Evolutionary conservation across 2,329 filamentous ascomycete species (phyloP).

Genomic region (Venturia oleaginea): DNA sequence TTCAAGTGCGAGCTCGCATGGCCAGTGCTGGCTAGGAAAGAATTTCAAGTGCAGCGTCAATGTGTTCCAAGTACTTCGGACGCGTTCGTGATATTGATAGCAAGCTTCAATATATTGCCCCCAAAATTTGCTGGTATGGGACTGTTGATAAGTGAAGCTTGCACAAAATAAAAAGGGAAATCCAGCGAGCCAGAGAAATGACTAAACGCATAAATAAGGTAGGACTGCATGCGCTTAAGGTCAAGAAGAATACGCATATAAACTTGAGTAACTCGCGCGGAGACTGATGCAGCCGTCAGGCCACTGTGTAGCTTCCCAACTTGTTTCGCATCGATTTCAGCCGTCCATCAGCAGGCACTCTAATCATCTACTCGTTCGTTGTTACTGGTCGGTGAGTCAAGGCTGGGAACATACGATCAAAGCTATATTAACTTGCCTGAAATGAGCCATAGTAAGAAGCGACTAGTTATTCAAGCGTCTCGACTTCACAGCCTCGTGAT

Average conservation of each 20-base stretch:
- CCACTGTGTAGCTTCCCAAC: conserved; percentile 36
- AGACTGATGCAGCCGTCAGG: conserved; percentile 33
- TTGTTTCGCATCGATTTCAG: conserved; percentile 43
- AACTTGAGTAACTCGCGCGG: conserved; percentile 34
- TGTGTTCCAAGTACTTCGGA: conserved; percentile 33
- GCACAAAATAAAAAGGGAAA: conserved; percentile 43
- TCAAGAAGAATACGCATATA: conserved; percentile 40
- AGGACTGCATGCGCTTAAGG: conserved; percentile 34
- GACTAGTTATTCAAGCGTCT: conserved; percentile 38
- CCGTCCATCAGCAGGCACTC: conserved; percentile 37
- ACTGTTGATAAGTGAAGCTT: conserved; percentile 35
- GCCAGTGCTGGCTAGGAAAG: conserved; percentile 39
- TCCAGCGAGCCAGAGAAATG: conserved; percentile 40
- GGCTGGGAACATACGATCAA: too few relatives aligned
- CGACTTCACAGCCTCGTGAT: conserved; percentile 32
- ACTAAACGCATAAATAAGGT: conserved; percentile 41
- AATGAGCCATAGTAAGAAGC: conserved; percentile 43
- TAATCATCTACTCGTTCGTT: conserved; percentile 23
- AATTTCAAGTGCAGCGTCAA: conserved; percentile 34
- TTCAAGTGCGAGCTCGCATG: conserved; percentile 32
- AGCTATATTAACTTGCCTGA: conserved; percentile 17
- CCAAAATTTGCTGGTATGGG: conserved; percentile 41
- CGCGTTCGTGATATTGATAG: conserved; percentile 34
- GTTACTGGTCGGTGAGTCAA: too few relatives aligned
- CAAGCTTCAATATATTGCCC: conserved; percentile 42